Percentiles rank a stretch among this genome's conserved stretches.
phyloP scores from a whole-genome alignment of 2,329 filamentous ascomycete species.

The Diaporthe batatas region DNA sequence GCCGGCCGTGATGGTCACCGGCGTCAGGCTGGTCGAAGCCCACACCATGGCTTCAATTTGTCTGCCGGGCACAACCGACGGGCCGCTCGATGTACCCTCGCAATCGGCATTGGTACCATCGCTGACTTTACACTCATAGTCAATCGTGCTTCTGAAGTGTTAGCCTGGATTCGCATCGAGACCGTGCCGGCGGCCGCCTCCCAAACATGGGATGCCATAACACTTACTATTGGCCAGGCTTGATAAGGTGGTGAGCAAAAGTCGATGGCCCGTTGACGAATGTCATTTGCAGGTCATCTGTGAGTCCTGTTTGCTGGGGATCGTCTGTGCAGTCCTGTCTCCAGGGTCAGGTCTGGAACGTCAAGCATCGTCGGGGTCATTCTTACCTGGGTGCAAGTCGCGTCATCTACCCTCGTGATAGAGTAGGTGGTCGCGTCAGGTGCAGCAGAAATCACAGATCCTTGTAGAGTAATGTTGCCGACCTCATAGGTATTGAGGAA shows the following conservation, averaged over 20 bases:
- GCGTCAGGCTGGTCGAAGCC: slow-evolving; percentile 1
- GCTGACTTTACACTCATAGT: slow-evolving; percentile 14
- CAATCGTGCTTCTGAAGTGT: background rate
- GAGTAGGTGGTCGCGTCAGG: slow-evolving; percentile 30
- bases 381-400: background rate
- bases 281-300: background rate
- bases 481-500: slow-evolving; percentile 29
- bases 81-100: background rate
- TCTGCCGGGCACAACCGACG: background rate
- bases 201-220: background rate
- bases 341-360: background rate
- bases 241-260: slow-evolving; percentile 27
- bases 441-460: slow-evolving; percentile 31
- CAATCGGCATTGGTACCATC: slow-evolving; percentile 19
- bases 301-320: background rate
- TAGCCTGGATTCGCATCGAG: background rate
- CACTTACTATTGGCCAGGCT: slow-evolving; percentile 20
- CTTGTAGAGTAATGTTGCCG: slow-evolving; percentile 8
- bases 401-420: background rate
- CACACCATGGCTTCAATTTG: background rate
- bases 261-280: slow-evolving; percentile 34
- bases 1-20: slow-evolving; percentile 36
- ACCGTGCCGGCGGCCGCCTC: too few relatives aligned
- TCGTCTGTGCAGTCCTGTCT: background rate
- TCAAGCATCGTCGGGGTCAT: background rate